phyloP scores from a whole-genome alignment of 768 basidiomycete genomes.

The Hysterangium stoloniferum region DNA sequence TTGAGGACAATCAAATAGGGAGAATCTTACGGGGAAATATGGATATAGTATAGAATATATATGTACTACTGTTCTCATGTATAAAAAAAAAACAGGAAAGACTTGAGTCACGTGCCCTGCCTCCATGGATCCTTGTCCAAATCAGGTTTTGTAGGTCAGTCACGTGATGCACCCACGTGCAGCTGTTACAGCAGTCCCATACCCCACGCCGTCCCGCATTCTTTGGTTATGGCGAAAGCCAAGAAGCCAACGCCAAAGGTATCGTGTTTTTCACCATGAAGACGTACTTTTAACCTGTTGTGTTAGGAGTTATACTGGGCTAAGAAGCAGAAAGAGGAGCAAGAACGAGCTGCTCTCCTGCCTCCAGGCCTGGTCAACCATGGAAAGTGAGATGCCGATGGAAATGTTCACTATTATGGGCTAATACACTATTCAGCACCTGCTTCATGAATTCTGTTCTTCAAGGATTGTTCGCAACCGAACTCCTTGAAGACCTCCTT shows the following conservation, averaged over 20 bases:
- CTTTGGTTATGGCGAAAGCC: constrained; percentile 5
- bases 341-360: constrained; percentile 48
- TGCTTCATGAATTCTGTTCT: constrained; percentile 97
- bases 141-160: too few relatives aligned
- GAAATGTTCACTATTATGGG: not conserved
- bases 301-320: constrained; percentile 49
- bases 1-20: too few relatives aligned
- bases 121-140: too few relatives aligned
- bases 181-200: too few relatives aligned
- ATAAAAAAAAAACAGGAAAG: too few relatives aligned
- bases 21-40: too few relatives aligned
- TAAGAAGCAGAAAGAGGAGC: constrained; percentile 53
- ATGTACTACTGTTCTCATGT: too few relatives aligned
- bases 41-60: too few relatives aligned
- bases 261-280: not conserved
- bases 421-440: constrained; percentile 30
- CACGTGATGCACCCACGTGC: too few relatives aligned
- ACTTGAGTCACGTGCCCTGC: too few relatives aligned
- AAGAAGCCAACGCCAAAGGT: constrained; percentile 10
- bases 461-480: constrained; percentile 75
- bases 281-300: not conserved
- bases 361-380: constrained; percentile 75
- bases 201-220: not conserved
- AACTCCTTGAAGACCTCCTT: constrained; percentile 48
- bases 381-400: constrained; percentile 40